These are phyloP conservation scores for Dendrocalamus sinicus DNA, from an alignment of 176 grass and related monocot genomes.

Conservation along the genomic window DNA sequence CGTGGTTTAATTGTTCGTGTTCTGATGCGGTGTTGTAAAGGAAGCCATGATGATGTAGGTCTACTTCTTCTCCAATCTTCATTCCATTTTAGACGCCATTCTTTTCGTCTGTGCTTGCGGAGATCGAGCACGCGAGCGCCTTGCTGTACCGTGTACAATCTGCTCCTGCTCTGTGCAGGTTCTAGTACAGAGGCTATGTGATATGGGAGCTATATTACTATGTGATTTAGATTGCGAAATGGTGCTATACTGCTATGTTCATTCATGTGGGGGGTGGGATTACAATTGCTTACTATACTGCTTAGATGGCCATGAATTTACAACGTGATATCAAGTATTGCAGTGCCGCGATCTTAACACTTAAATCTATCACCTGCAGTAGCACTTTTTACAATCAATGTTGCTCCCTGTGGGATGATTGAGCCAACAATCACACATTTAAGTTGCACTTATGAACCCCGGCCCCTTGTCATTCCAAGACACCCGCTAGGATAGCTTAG, in stretches of 20 bases:
- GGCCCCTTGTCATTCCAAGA: neutral
- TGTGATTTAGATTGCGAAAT: constrained; percentile 10
- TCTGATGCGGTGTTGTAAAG: constrained; percentile 50
- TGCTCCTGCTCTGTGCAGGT: constrained; percentile 29
- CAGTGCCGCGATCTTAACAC: neutral
- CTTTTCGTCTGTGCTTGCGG: neutral
- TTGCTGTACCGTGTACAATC: constrained; percentile 40
- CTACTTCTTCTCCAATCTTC: neutral
- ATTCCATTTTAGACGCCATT: constrained; percentile 27
- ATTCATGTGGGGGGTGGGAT: neutral
- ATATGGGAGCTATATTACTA: constrained; percentile 38
- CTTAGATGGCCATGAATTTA: constrained; percentile 3
- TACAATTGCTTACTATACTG: constrained; percentile 12
- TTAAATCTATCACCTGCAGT: constrained; percentile 20
- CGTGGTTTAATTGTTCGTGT: constrained; percentile 43
- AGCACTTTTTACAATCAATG: constrained; percentile 29
- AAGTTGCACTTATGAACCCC: neutral
- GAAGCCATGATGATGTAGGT: constrained; percentile 26
- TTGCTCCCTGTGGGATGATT: constrained; percentile 32
- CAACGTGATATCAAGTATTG: constrained; percentile 26
- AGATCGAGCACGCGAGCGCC: neutral
- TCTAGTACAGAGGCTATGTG: constrained; percentile 35
- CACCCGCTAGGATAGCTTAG: neutral
- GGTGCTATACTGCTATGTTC: neutral
- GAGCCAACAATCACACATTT: constrained; percentile 10